phyloP scores from a whole-genome alignment of 2,329 filamentous ascomycete genomes.

The Aureobasidium sp. region DNA sequence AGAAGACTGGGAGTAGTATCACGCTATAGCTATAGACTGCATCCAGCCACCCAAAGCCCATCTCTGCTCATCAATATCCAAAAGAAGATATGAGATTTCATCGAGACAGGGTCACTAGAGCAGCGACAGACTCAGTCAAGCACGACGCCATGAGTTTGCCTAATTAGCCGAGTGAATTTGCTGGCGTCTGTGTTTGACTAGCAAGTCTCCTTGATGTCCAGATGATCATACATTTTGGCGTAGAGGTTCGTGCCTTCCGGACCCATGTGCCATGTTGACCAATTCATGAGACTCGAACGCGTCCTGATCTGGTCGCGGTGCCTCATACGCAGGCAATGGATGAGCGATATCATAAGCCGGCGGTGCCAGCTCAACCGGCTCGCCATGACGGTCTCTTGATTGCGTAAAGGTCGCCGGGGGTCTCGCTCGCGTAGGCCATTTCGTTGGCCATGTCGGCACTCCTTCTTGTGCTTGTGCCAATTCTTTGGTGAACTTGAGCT shows the following conservation, averaged over 20 bases:
- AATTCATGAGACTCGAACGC: not conserved
- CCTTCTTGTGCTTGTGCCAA: not conserved
- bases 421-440: not conserved
- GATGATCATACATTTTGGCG: not conserved
- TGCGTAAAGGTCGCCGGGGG: not conserved
- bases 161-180: no score
- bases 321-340: not conserved
- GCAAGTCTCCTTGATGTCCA: not conserved
- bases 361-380: not conserved
- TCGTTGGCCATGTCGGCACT: not conserved
- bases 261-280: not conserved
- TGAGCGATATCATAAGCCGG: not conserved
- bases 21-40: not conserved
- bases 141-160: no score
- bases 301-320: not conserved
- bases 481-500: not conserved
- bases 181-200: no score
- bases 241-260: not conserved
- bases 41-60: no score
- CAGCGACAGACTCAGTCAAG: not conserved
- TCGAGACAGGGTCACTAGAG: not conserved
- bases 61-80: not conserved
- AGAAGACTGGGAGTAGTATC: not conserved
- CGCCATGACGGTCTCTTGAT: not conserved
- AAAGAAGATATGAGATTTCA: no score